Base-by-base conservation (phyloP, 331 rosid genomes). In the Saraca asoca region DNA sequence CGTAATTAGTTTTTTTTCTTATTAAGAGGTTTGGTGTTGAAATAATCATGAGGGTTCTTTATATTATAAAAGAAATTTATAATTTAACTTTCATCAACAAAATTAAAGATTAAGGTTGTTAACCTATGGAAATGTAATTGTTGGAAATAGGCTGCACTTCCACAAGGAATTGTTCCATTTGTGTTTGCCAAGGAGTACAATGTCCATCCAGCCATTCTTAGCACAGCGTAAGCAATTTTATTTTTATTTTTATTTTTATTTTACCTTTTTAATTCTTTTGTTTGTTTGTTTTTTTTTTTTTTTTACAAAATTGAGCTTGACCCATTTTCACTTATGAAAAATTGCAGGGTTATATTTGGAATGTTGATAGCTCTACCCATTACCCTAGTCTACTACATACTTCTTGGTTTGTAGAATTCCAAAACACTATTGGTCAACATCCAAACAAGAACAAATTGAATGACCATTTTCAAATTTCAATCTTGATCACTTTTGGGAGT, bases 101-200 rank as follows among this genome's bases (percentile, higher is more conserved):
- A 24, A 3, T 1, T 24, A 39, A 39, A 39, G 10, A 39, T 38
- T 5, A 38, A 24, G 31, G 31, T 39, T 9, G 63, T 58, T 24
- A 12, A 54, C 59, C 6, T 44, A 29, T 18, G 37, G 16, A 33
- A 61, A n/a, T 56, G 38, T 39, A 19, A 13, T 19, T 61, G 52
- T 43, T 15, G n/a, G 29, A 56, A 72, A 45, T 48, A 86, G 89
- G 92, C 92, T 54, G 92, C 92, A 5, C 84, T 86, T 76, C 92
- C 92, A 7, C 92, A 86, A 77, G 92, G 92, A 14, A 77, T 86
- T 49, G 92, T 86, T 52, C 89, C 92, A 2, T 86, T 86, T 33
- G 92, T 86, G 51, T 86, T 86, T 71, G 89, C 92, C 52, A 86
- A 83, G 58, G 92, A 86, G 71, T 86, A 86, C 85, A 83, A 86